A percentile compares a stretch with the other conserved stretches of the same genome.
These are phyloP conservation scores for Choanephora cucurbitarum DNA, from an alignment of 371 early-diverging fungal genomes.

Conservation along the genomic window DNA sequence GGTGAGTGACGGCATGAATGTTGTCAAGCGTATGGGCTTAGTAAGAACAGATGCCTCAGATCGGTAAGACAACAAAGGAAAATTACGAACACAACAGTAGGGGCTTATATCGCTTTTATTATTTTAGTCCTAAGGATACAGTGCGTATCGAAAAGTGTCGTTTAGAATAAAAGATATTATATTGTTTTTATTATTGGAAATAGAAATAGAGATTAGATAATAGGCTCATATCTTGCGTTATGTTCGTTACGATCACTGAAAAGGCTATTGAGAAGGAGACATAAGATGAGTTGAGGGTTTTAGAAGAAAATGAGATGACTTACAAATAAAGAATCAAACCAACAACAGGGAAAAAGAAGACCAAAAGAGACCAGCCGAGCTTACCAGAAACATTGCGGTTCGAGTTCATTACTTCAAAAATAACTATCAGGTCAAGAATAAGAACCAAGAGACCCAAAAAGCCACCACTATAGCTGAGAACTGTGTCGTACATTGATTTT, in stretches of 20 bases:
- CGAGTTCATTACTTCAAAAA: conserved; percentile 65
- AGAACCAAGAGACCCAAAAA: conserved; percentile 54
- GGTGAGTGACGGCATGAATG: conserved; percentile 66
- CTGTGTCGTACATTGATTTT: conserved; percentile 39
- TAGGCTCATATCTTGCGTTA: conserved; percentile 50
- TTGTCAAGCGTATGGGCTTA: conserved; percentile 71
- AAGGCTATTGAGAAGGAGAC: conserved; percentile 50
- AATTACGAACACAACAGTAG: no score
- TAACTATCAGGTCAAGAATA: conserved; percentile 60
- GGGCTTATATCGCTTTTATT: no score
- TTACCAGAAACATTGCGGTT: conserved; percentile 52
- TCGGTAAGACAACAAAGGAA: conserved; percentile 15
- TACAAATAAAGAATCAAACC: conserved; percentile 67
- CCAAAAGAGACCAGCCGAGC: conserved; percentile 58
- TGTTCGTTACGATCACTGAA: conserved; percentile 58
- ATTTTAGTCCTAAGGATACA: conserved; percentile 38
- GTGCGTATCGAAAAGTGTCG: conserved; percentile 41
- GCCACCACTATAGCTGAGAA: conserved; percentile 49
- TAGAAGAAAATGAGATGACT: conserved; percentile 27
- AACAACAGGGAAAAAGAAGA: conserved; percentile 65
- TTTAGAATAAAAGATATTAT: conserved; percentile 27
- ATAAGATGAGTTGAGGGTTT: no score
- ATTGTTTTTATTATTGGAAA: neutral
- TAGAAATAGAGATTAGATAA: conserved; percentile 26
- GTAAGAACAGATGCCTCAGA: conserved; percentile 66